These are phyloP conservation scores for Corylus americana DNA, from an alignment of 306 rosid genomes.

Conservation along the genomic window DNA sequence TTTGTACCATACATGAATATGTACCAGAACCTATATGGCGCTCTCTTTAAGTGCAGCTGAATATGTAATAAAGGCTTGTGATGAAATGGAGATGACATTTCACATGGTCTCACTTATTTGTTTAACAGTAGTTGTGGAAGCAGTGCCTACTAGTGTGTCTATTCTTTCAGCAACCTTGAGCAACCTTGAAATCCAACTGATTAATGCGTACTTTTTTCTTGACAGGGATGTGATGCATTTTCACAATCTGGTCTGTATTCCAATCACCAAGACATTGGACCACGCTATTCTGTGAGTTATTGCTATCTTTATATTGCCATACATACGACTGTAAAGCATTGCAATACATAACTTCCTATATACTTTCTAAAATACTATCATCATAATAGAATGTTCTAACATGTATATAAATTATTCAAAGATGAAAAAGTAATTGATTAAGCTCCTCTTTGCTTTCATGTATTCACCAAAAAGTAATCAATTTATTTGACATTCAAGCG, in stretches of 20 bases:
- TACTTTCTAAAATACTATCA: neutral
- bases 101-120: neutral
- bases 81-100: neutral
- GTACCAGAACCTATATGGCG: neutral
- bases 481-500: neutral
- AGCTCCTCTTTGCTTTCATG: neutral
- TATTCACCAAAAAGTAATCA: neutral
- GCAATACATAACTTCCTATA: neutral
- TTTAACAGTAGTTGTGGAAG: neutral
- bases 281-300: constrained; percentile 90
- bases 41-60: neutral
- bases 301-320: constrained; percentile 15
- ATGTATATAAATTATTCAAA: neutral
- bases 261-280: constrained; percentile 95
- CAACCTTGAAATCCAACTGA: constrained; percentile 1
- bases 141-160: neutral
- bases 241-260: constrained; percentile 93
- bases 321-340: neutral
- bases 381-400: neutral
- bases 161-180: neutral
- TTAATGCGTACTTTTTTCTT: constrained; percentile 20
- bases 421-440: neutral
- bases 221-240: constrained; percentile 92
- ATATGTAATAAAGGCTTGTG: neutral
- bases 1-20: neutral